Conservation (phyloP, 805 yeast genomes). For the Cyberlindnera galapagoensis region DNA sequence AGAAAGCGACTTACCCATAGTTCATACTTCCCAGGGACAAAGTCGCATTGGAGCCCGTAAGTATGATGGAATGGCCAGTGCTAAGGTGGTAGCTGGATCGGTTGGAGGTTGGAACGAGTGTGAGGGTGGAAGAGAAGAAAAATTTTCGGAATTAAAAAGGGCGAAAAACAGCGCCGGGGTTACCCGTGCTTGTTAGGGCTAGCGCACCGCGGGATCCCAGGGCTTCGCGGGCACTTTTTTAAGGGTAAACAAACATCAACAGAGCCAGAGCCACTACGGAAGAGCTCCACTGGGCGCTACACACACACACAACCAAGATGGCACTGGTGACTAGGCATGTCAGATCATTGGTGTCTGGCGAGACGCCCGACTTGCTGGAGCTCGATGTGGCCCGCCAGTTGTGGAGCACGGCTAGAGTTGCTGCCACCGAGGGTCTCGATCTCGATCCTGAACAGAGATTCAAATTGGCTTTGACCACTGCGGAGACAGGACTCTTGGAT, state of each 20-base stretch:
- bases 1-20: too few relatives aligned
- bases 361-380: conserved; percentile 6
- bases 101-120: too few relatives aligned
- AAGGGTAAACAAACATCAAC: conserved; percentile 7
- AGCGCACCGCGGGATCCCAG: conserved; percentile 2
- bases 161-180: not conserved
- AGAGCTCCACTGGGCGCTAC: too few relatives aligned
- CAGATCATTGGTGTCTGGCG: conserved; percentile 4
- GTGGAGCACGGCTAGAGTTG: conserved; percentile 14
- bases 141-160: too few relatives aligned
- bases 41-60: too few relatives aligned
- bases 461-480: conserved; percentile 12
- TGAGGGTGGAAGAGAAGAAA: too few relatives aligned
- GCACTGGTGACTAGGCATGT: conserved; percentile 9
- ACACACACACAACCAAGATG: too few relatives aligned
- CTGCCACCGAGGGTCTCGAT: not conserved
- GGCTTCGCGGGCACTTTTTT: too few relatives aligned
- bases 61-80: too few relatives aligned
- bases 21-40: too few relatives aligned
- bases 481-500: conserved; percentile 22
- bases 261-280: too few relatives aligned
- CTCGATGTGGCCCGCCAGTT: conserved; percentile 21
- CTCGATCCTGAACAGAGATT: conserved; percentile 22
- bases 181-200: conserved; percentile 1
- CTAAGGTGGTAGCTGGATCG: too few relatives aligned